A percentile compares a stretch with the other conserved stretches of the same genome.
These are phyloP conservation scores for Pueraria montana DNA, from an alignment of 306 rosid species.

Conservation along the genomic window DNA sequence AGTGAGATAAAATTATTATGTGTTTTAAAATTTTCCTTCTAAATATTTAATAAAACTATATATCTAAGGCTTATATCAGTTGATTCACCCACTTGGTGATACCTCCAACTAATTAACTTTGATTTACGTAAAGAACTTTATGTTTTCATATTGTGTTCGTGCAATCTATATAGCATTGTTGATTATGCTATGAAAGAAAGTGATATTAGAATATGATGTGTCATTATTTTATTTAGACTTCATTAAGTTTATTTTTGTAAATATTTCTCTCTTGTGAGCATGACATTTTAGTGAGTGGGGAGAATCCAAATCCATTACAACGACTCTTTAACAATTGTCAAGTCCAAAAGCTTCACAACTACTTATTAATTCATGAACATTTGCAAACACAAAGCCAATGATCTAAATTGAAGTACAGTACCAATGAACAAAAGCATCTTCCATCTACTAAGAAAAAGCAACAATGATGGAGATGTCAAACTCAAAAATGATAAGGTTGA, in stretches of 20 bases:
- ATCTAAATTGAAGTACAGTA: conserved; percentile 8
- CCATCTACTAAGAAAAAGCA: background rate
- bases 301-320: conserved; percentile 8
- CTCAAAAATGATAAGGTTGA: conserved; percentile 36
- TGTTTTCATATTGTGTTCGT: too few relatives aligned
- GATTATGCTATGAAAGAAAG: too few relatives aligned
- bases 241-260: background rate
- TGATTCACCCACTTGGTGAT: too few relatives aligned
- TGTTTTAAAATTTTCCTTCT: too few relatives aligned
- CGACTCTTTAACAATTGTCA: background rate
- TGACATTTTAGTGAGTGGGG: background rate
- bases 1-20: too few relatives aligned
- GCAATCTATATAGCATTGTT: too few relatives aligned
- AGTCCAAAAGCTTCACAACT: background rate
- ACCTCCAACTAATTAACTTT: too few relatives aligned
- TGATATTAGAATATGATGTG: background rate
- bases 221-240: background rate
- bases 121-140: too few relatives aligned
- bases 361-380: conserved; percentile 1
- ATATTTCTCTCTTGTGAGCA: background rate
- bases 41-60: too few relatives aligned
- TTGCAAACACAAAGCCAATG: background rate
- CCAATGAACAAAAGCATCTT: conserved; percentile 6
- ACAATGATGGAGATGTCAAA: conserved; percentile 33
- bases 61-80: too few relatives aligned